These are phyloP conservation scores for Buddleja alternifolia DNA, from an alignment of 257 asterid genomes.

Conservation along the genomic window DNA sequence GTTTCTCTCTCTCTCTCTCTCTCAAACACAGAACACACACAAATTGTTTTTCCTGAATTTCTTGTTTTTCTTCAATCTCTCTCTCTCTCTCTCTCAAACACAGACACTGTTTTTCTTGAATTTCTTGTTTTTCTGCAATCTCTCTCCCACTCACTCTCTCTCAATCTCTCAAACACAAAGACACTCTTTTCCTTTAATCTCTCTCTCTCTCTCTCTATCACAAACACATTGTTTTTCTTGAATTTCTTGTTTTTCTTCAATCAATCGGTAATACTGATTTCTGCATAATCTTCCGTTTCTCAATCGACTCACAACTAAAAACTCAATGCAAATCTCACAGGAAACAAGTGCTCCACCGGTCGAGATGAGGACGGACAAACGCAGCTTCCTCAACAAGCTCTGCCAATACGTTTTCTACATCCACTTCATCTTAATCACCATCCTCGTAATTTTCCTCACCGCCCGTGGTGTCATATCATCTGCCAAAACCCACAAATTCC, in stretches of 20 bases:
- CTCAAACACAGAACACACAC: no score
- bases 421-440: constrained; percentile 39
- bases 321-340: constrained; percentile 30
- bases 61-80: no score
- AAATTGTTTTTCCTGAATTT: no score
- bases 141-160: no score
- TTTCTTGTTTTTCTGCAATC: constrained; percentile 11
- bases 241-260: constrained; percentile 13
- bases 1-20: constrained; percentile 28
- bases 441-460: constrained; percentile 43
- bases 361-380: constrained; percentile 42
- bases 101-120: constrained; percentile 18
- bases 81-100: constrained; percentile 1
- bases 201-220: constrained; percentile 10
- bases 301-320: not conserved
- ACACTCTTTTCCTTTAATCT: no score
- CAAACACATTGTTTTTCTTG: constrained; percentile 18
- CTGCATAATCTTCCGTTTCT: constrained; percentile 4
- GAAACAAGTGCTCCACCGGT: not conserved
- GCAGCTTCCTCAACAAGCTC: constrained; percentile 39
- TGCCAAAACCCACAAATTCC: constrained; percentile 29
- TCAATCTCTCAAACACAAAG: no score
- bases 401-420: constrained; percentile 41
- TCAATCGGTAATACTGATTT: not conserved
- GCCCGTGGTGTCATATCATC: constrained; percentile 39